Conservation (phyloP, 345 rosid species). For the Laguncularia racemosa region DNA sequence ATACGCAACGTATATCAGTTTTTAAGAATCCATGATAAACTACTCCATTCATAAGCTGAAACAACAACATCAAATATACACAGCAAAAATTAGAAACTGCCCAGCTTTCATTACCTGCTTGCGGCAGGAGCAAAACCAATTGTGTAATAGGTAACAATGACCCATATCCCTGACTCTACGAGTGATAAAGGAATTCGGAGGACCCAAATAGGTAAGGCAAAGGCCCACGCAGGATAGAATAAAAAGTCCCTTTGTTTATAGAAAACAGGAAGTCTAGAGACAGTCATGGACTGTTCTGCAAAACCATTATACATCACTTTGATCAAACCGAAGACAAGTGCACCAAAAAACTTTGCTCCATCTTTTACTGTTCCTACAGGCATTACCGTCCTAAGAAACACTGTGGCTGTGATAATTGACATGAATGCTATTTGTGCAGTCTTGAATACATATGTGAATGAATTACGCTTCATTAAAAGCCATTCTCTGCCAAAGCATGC, state of each 20-base stretch:
- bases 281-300: slow-evolving; percentile 55
- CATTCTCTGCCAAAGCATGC: slow-evolving; percentile 70
- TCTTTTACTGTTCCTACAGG: slow-evolving; percentile 27
- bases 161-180: slow-evolving; percentile 56
- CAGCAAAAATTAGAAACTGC: too few species aligned
- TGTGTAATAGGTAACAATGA: slow-evolving; percentile 52
- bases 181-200: slow-evolving; percentile 61
- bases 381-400: slow-evolving; percentile 56
- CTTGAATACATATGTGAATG: slow-evolving; percentile 52
- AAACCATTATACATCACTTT: slow-evolving; percentile 65
- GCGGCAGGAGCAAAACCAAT: slow-evolving; percentile 65
- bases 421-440: slow-evolving; percentile 45
- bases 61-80: background rate
- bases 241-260: slow-evolving; percentile 62
- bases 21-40: background rate
- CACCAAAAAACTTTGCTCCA: slow-evolving; percentile 50
- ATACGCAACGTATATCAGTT: background rate
- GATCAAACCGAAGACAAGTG: slow-evolving; percentile 44
- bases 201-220: slow-evolving; percentile 50
- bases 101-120: slow-evolving; percentile 29
- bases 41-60: background rate
- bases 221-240: slow-evolving; percentile 72
- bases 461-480: slow-evolving; percentile 60
- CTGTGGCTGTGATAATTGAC: slow-evolving; percentile 42
- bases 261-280: slow-evolving; percentile 59